These are phyloP conservation scores for Leptographium radiaticola DNA, from an alignment of 2,329 filamentous ascomycete genomes.

Conservation along the genomic window DNA sequence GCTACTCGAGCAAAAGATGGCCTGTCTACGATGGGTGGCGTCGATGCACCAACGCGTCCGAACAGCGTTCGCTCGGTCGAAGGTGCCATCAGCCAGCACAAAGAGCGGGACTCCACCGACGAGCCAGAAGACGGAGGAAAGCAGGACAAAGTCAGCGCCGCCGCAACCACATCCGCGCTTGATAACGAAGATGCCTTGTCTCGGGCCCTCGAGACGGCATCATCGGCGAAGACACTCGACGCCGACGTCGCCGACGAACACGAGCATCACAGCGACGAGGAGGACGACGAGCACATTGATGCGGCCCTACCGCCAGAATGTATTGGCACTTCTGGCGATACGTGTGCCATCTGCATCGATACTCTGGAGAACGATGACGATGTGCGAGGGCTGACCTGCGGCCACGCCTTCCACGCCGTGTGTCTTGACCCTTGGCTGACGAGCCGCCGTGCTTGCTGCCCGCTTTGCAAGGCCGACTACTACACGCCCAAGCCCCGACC, in stretches of 20 bases:
- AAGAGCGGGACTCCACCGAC: constrained; percentile 32
- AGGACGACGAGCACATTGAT: constrained; percentile 64
- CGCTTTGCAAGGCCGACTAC: constrained; percentile 95
- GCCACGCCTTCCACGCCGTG: constrained; percentile 94
- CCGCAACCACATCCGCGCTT: not conserved
- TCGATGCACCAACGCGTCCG: constrained; percentile 60
- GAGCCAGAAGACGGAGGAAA: constrained; percentile 13
- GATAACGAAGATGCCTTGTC: not conserved
- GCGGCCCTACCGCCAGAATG: constrained; percentile 72
- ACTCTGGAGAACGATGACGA: constrained; percentile 91
- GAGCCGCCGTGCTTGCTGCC: constrained; percentile 85
- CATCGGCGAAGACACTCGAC: not conserved
- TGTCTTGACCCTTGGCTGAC: constrained; percentile 97
- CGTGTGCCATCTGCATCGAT: constrained; percentile 94
- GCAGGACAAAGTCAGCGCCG: not conserved
- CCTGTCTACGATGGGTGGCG: constrained; percentile 70
- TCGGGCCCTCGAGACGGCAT: constrained; percentile 6
- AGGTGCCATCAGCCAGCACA: constrained; percentile 32
- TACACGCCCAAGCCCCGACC: constrained; percentile 84
- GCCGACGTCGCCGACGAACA: not conserved
- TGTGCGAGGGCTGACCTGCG: constrained; percentile 83
- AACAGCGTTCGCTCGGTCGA: constrained; percentile 59
- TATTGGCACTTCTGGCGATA: constrained; percentile 71
- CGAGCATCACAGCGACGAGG: constrained; percentile 20
- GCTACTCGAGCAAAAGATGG: constrained; percentile 71